Conservation (phyloP, 2,329 filamentous ascomycete genomes). For the Apiospora pterosperma region DNA sequence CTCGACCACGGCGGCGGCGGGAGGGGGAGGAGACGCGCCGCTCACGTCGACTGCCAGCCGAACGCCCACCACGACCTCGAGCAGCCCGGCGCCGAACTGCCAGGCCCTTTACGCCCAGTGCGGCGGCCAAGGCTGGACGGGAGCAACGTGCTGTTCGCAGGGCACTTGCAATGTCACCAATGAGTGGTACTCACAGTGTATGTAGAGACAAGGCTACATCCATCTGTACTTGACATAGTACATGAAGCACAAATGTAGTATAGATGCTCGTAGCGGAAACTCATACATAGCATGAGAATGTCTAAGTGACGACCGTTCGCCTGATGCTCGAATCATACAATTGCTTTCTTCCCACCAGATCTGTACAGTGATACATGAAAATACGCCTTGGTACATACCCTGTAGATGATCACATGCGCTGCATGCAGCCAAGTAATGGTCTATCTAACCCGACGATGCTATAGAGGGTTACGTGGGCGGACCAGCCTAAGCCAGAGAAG, state of each 20-base stretch:
- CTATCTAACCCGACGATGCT: not conserved
- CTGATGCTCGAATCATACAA: not conserved
- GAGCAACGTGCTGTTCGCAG: constrained; percentile 1
- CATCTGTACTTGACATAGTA: not conserved
- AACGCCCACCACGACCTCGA: not conserved
- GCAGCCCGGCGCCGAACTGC: not conserved
- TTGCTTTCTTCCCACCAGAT: not conserved
- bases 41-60: not conserved
- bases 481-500: not conserved
- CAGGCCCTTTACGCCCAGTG: not conserved
- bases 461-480: not conserved
- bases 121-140: not conserved
- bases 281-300: not conserved
- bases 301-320: too few species aligned
- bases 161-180: constrained; percentile 4
- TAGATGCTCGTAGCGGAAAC: not conserved
- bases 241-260: not conserved
- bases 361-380: not conserved
- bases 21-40: not conserved
- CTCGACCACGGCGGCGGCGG: not conserved
- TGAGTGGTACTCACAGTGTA: constrained; percentile 3
- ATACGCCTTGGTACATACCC: not conserved
- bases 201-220: not conserved
- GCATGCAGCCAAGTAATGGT: not conserved
- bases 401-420: not conserved